phyloP scores from a whole-genome alignment of 2,329 filamentous ascomycete genomes.

The Ophiobolus disseminans region DNA sequence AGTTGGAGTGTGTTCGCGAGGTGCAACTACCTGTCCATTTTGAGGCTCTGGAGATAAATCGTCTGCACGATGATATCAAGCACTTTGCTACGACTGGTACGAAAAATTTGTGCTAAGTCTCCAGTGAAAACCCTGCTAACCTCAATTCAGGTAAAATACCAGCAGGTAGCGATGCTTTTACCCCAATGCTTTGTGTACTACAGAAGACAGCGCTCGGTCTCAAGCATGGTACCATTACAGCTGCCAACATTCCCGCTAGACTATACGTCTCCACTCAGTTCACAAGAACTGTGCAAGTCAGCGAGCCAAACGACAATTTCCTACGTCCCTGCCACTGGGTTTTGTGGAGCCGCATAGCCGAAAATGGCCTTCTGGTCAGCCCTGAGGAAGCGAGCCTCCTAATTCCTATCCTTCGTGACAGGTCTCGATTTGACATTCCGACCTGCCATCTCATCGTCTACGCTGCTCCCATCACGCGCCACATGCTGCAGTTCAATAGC shows the following conservation, averaged over 20 bases:
- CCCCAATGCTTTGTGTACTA: slow-evolving; percentile 55
- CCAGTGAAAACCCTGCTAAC: neutral
- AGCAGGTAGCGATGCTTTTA: slow-evolving; percentile 47
- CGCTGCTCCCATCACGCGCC: slow-evolving; percentile 64
- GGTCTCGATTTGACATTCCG: neutral
- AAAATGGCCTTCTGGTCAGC: slow-evolving; percentile 64
- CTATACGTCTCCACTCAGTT: slow-evolving; percentile 59
- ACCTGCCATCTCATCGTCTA: slow-evolving; percentile 61
- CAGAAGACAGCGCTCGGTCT: slow-evolving; percentile 47
- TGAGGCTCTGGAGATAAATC: slow-evolving; percentile 52
- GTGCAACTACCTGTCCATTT: slow-evolving; percentile 57
- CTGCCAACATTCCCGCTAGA: slow-evolving; percentile 24
- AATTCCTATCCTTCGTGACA: slow-evolving; percentile 53
- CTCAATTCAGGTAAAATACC: neutral
- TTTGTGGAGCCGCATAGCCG: slow-evolving; percentile 58
- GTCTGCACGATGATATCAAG: slow-evolving; percentile 57
- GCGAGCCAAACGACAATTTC: slow-evolving; percentile 53
- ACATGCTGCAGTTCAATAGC: slow-evolving; percentile 66
- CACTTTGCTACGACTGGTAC: slow-evolving; percentile 56
- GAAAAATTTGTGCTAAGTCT: no score
- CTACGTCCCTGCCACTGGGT: slow-evolving; percentile 66
- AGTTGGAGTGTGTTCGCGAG: slow-evolving; percentile 65
- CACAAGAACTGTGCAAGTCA: slow-evolving; percentile 52
- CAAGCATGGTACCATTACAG: slow-evolving; percentile 33
- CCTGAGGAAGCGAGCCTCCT: slow-evolving; percentile 69